Evolutionary conservation across 495 filamentous ascomycete genomes (phyloP).

Genomic region (Cenococcum geophilum): DNA sequence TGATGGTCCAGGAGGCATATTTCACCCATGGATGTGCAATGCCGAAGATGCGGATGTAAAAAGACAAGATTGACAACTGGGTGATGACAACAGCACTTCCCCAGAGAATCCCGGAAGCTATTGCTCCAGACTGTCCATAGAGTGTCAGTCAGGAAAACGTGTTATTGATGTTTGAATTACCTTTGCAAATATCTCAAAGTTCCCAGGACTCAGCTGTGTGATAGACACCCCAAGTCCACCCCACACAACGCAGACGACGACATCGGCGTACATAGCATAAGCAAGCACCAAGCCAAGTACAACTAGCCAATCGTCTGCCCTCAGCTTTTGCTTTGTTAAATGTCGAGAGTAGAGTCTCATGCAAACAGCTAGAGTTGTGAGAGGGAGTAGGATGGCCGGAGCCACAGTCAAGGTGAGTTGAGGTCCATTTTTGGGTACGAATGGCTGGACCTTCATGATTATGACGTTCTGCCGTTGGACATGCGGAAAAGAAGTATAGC

Average conservation of each 20-base stretch:
- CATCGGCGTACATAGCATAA: slow-evolving; percentile 1
- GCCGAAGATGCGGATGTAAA: slow-evolving; percentile 1
- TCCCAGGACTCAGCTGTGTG: not conserved
- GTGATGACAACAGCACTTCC: not conserved
- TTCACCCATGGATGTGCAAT: slow-evolving; percentile 1
- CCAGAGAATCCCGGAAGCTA: slow-evolving; percentile 4
- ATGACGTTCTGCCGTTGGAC: not conserved
- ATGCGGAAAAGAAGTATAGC: not conserved
- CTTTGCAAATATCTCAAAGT: slow-evolving; percentile 6
- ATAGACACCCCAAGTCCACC: not conserved
- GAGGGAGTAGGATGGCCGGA: slow-evolving; percentile 1
- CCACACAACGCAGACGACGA: slow-evolving; percentile 5
- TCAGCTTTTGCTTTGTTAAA: not conserved
- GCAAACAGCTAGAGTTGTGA: not conserved
- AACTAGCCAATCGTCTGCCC: not conserved
- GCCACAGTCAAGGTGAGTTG: not conserved
- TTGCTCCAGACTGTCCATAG: not conserved
- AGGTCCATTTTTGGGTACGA: not conserved
- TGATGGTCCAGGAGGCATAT: not conserved
- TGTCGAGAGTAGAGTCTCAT: slow-evolving; percentile 1
- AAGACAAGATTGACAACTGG: slow-evolving; percentile 1
- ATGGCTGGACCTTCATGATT: not conserved
- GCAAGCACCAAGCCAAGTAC: not conserved
- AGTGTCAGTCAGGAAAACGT: not conserved
- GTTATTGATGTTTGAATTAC: not conserved